These are phyloP conservation scores for Vitis hybrid DNA, from an alignment of 177 flowering plant species.

Conservation along the genomic window DNA sequence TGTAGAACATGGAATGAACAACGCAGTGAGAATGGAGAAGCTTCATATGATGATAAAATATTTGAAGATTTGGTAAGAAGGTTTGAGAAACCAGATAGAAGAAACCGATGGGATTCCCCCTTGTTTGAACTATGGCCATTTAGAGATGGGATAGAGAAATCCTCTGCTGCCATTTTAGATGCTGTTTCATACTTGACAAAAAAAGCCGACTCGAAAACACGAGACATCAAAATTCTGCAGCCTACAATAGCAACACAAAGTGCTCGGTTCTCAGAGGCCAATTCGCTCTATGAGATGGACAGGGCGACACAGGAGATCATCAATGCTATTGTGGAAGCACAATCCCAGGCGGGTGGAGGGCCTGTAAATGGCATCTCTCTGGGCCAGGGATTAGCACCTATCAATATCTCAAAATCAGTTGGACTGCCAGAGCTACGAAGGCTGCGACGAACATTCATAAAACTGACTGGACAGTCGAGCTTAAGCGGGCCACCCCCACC, in stretches of 20 bases:
- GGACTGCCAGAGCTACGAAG: conserved; percentile 89
- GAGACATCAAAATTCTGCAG: conserved; percentile 68
- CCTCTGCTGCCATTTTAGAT: conserved; percentile 64
- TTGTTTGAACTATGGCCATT: conserved; percentile 76
- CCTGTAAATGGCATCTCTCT: conserved; percentile 58
- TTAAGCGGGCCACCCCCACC: conserved; percentile 96
- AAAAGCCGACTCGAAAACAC: conserved; percentile 70
- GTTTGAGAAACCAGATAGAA: conserved; percentile 86
- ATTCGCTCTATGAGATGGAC: conserved; percentile 87
- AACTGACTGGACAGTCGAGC: conserved; percentile 86
- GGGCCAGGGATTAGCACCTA: conserved; percentile 54
- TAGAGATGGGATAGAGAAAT: conserved; percentile 58
- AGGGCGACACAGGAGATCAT: conserved; percentile 87
- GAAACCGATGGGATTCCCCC: conserved; percentile 95
- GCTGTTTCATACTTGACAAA: conserved; percentile 78
- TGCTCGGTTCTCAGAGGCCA: conserved; percentile 64
- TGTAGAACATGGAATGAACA: conserved; percentile 84
- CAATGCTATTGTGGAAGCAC: conserved; percentile 80
- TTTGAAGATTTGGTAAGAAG: conserved; percentile 88
- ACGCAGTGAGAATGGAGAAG: conserved; percentile 58
- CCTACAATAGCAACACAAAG: conserved; percentile 93
- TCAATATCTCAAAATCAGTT: conserved; percentile 58
- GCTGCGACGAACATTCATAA: conserved; percentile 77
- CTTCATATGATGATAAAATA: conserved; percentile 62
- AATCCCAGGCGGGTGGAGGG: conserved; percentile 71